These are phyloP conservation scores for Fraxinus latifolia DNA, from an alignment of 305 asterid genomes.

Conservation along the genomic window DNA sequence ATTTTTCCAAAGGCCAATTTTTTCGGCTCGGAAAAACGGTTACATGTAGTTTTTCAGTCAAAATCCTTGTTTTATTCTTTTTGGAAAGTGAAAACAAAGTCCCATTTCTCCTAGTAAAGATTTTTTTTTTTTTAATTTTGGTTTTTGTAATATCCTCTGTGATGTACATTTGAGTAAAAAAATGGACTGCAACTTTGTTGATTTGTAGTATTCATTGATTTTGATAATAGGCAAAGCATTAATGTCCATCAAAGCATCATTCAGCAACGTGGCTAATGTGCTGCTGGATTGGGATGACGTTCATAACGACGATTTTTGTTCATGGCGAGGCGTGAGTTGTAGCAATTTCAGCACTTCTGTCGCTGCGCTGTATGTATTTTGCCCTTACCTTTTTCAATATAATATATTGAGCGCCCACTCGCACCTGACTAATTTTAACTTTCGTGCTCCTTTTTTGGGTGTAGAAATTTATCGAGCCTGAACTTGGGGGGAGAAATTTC, in stretches of 20 bases:
- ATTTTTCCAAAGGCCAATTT: background rate
- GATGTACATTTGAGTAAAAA: background rate
- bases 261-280: conserved; percentile 80
- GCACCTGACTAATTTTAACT: background rate
- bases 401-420: background rate
- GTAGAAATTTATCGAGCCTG: conserved; percentile 80
- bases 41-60: background rate
- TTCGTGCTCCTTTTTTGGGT: background rate
- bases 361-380: conserved; percentile 68
- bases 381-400: background rate
- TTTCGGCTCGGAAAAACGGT: background rate
- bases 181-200: background rate
- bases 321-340: conserved; percentile 89
- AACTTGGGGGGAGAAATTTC: conserved; percentile 93
- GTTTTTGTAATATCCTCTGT: background rate
- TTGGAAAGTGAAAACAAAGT: background rate
- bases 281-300: conserved; percentile 82
- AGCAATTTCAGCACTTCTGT: conserved; percentile 66
- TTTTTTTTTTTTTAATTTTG: background rate
- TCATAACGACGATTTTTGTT: conserved; percentile 74
- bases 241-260: conserved; percentile 78
- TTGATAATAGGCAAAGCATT: conserved; percentile 61
- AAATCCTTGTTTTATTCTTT: background rate
- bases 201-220: background rate
- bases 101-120: background rate